These are phyloP conservation scores for Botryotinia narcissicola DNA, from an alignment of 2,329 filamentous ascomycete species.

Conservation along the genomic window DNA sequence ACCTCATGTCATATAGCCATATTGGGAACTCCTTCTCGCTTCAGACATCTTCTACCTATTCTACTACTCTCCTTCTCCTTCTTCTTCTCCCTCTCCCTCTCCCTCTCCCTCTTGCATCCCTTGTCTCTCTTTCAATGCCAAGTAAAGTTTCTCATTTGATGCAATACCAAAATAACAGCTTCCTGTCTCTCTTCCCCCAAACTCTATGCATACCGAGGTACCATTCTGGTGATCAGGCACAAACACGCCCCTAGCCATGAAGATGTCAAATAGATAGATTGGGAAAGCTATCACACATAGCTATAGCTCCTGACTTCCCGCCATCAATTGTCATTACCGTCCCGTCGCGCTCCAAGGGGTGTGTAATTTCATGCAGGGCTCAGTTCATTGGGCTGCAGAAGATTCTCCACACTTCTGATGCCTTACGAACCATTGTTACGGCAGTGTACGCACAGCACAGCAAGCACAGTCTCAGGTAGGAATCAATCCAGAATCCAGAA, in stretches of 20 bases:
- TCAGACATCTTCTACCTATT: neutral
- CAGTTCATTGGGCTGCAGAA: constrained; percentile 5
- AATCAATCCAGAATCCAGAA: neutral
- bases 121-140: neutral
- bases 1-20: neutral
- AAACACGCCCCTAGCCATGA: neutral
- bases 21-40: neutral
- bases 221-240: neutral
- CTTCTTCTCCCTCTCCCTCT: too few species aligned
- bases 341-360: neutral
- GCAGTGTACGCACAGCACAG: neutral
- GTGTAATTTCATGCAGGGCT: neutral
- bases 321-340: neutral
- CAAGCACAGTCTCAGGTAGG: neutral
- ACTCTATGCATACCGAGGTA: neutral
- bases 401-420: neutral
- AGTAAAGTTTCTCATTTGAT: neutral
- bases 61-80: neutral
- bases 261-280: neutral
- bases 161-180: neutral
- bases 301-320: neutral
- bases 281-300: neutral
- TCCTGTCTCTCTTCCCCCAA: neutral
- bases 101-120: neutral
- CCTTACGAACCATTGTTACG: neutral